Conservation (phyloP, 108 stramenopile species). For the Skeletonema grethae region DNA sequence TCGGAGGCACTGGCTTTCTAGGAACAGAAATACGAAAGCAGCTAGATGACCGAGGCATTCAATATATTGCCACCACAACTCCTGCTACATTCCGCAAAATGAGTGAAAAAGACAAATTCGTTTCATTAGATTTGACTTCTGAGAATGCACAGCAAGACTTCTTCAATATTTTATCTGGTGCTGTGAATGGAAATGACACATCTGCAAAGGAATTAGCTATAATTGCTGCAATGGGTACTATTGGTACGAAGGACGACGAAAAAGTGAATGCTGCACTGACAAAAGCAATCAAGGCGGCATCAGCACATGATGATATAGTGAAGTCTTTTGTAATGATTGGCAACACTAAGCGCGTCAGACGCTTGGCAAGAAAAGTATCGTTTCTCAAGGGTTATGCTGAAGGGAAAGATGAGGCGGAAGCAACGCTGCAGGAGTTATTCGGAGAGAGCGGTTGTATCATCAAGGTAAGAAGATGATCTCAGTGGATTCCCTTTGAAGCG, state of each 20-base stretch:
- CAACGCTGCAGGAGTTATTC: background rate
- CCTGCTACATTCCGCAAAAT: background rate
- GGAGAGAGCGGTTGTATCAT: slow-evolving; percentile 2
- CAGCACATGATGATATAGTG: background rate
- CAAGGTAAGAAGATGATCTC: slow-evolving; percentile 1
- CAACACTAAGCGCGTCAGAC: background rate
- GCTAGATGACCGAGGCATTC: background rate
- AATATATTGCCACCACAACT: background rate
- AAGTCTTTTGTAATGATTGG: slow-evolving; percentile 9
- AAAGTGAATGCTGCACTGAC: slow-evolving; percentile 1
- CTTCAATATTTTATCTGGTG: background rate
- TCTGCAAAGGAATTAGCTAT: background rate
- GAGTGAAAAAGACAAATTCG: background rate
- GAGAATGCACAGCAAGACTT: background rate
- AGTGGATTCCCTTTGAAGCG: background rate
- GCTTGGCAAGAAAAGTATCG: background rate
- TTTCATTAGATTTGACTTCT: slow-evolving; percentile 1
- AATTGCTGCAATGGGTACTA: slow-evolving; percentile 8
- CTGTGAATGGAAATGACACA: background rate
- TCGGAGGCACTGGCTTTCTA: background rate
- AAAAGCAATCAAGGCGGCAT: slow-evolving; percentile 1
- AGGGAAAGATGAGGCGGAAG: slow-evolving; percentile 3
- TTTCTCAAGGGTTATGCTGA: slow-evolving; percentile 3
- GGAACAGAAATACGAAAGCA: background rate
- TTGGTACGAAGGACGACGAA: slow-evolving; percentile 3